These are phyloP conservation scores for Trichocladium uniseriatum DNA, from an alignment of 495 filamentous ascomycete species.

Conservation along the genomic window DNA sequence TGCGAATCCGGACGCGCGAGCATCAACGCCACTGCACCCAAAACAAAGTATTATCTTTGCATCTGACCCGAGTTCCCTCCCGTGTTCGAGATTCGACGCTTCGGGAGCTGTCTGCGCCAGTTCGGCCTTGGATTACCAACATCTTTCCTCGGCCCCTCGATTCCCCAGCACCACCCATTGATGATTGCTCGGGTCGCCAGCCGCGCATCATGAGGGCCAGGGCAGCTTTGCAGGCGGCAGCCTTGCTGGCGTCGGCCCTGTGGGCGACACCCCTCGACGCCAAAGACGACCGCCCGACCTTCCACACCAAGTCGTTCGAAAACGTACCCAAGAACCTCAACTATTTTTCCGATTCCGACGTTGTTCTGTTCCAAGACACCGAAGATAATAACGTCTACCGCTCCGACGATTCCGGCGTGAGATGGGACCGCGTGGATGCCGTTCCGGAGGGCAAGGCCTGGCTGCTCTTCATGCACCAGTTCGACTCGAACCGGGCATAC, in stretches of 20 bases:
- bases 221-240: conserved; percentile 35
- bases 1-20: too few species aligned
- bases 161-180: conserved; percentile 8
- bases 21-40: too few species aligned
- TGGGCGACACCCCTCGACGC: conserved; percentile 34
- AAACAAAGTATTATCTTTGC: too few species aligned
- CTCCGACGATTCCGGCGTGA: conserved; percentile 67
- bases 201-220: conserved; percentile 36
- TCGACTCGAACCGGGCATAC: conserved; percentile 69
- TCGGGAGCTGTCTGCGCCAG: neutral
- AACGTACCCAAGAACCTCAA: conserved; percentile 51
- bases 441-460: conserved; percentile 52
- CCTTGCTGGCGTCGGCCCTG: conserved; percentile 34
- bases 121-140: neutral
- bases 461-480: conserved; percentile 62
- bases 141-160: neutral
- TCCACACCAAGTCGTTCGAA: conserved; percentile 48
- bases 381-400: conserved; percentile 50
- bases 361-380: conserved; percentile 55
- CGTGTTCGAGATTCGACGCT: too few species aligned
- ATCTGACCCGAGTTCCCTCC: too few species aligned
- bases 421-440: conserved; percentile 57
- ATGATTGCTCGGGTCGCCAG: conserved; percentile 17
- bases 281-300: conserved; percentile 40
- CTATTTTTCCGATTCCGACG: conserved; percentile 83